These are phyloP conservation scores for Chrysanthemum makinoi DNA, from an alignment of 129 eudicot species.

Conservation along the genomic window DNA sequence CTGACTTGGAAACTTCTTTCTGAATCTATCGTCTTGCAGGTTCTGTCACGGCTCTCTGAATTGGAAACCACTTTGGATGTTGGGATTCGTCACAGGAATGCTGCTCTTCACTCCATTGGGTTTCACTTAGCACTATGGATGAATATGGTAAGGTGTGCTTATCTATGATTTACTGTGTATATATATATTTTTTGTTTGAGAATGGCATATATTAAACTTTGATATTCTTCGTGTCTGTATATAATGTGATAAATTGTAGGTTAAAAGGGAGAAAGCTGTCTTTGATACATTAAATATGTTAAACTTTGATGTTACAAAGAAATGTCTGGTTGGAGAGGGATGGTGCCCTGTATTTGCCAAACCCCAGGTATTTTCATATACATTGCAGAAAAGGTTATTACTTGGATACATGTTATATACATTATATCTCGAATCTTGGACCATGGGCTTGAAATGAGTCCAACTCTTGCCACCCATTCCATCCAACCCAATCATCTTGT, in stretches of 20 bases:
- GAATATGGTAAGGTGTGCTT: conserved; percentile 61
- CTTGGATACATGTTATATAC: no score
- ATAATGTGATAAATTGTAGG: conserved; percentile 46
- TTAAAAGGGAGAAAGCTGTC: conserved; percentile 97
- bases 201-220: conserved; percentile 11
- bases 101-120: conserved; percentile 73
- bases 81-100: conserved; percentile 85
- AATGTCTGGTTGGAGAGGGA: conserved; percentile 98
- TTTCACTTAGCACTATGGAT: conserved; percentile 77
- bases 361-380: conserved; percentile 55
- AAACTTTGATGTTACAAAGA: conserved; percentile 96
- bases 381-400: no score
- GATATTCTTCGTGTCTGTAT: conserved; percentile 24
- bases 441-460: no score
- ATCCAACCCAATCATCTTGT: background rate
- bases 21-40: conserved; percentile 47
- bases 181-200: background rate
- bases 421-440: no score
- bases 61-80: conserved; percentile 91
- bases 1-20: conserved; percentile 10
- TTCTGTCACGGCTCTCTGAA: conserved; percentile 82
- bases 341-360: conserved; percentile 98
- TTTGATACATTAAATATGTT: conserved; percentile 95
- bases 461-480: no score
- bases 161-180: conserved; percentile 3